Conservation (phyloP, 306 rosid genomes). For the Carpinus fangiana region DNA sequence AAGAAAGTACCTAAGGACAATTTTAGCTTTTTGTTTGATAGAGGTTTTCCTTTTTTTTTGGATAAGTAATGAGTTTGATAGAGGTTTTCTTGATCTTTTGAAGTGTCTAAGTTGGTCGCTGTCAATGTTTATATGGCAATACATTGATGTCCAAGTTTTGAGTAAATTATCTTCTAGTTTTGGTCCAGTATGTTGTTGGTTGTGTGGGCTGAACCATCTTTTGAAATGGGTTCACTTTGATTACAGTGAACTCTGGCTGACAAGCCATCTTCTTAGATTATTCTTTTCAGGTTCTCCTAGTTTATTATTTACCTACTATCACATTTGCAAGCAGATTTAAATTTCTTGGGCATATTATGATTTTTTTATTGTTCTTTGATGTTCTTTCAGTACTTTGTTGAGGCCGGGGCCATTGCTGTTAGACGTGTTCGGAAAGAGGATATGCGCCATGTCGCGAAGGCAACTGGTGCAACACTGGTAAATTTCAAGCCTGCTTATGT, state of each 20-base stretch:
- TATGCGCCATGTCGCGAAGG: conserved; percentile 99
- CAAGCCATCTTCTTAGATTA: neutral
- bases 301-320: neutral
- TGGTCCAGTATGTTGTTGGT: neutral
- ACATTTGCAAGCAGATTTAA: neutral
- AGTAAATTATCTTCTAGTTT: neutral
- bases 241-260: no score
- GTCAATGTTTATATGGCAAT: no score
- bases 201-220: neutral
- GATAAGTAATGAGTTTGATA: no score
- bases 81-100: neutral
- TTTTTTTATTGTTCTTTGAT: conserved; percentile 18
- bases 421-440: conserved; percentile 94
- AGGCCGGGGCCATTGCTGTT: conserved; percentile 96
- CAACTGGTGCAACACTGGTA: conserved; percentile 97
- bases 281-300: no score
- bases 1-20: neutral
- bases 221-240: neutral
- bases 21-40: neutral
- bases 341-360: neutral
- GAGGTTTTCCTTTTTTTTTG: no score
- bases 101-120: neutral
- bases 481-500: conserved; percentile 10
- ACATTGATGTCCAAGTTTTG: neutral
- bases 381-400: conserved; percentile 84